Evolutionary conservation across 2,329 filamentous ascomycete genomes (phyloP), one percentile per base, ranked within the genome.

Genomic region (Septoria petroselini): DNA sequence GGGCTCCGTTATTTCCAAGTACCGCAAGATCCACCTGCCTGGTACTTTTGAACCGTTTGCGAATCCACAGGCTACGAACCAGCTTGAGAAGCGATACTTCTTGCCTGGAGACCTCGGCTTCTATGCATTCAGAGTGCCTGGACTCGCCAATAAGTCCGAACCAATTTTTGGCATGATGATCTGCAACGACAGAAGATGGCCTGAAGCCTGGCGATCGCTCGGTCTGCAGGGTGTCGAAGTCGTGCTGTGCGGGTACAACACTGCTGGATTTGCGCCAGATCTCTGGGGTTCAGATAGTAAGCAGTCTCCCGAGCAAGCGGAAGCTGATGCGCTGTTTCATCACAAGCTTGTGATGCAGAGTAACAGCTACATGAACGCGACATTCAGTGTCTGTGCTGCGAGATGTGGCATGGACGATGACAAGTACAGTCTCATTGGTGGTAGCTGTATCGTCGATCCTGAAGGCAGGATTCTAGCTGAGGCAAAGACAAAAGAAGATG

Each of bases 31-130:
- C 3, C 77, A 79, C 56, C 66, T 80, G 3, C 77, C 76, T 0
- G 77, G 77, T 1, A 73, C 73, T 6, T 67, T 71, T 38, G 75
- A 78, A 56, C 75, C 76, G 9, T 71, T 75, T 25, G 64, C 67
- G 1, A 68, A 73, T 35, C 71, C 73, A 7, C 66, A 70, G 8
- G 73, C 72, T 1, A 70, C 72, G 2, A 74, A 78, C 55, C 76
- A 79, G 62, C 70, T 79, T 4, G 77, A 79, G 60, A 79, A 79
- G 63, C 64, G 72, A 27, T 79, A 78, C 61, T 79, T 80, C 60
- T 64, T 68, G 33, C 73, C 75, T 0, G 77, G 76, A 2, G 63
- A 79, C 45, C 65, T 79, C 4, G 76, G 76, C 1, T 79, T 78
- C 62, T 61, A 72, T 44, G 76, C 76, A 1, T 79, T 80, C 51